Evolutionary conservation across 352 stramenopile genomes (phyloP), one percentile per base, ranked within the genome.

Genomic region (Phytophthora constricta): DNA sequence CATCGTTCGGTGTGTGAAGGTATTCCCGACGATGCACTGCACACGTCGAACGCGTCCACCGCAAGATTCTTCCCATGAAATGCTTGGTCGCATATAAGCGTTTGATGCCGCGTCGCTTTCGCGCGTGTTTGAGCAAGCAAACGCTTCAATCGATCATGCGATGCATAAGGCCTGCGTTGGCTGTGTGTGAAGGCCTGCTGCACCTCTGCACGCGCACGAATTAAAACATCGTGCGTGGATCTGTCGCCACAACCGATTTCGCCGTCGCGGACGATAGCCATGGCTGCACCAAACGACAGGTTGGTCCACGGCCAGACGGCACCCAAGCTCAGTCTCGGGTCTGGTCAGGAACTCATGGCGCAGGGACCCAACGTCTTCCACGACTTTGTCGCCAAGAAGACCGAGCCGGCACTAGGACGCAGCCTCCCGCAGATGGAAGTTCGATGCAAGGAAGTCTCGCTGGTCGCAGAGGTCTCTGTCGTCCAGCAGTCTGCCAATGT

Each of bases 341-440:
- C 51, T 20, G 51, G 51, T 25, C 33, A 25, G 5, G 51, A 23
- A 33, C 51, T 58, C 31, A 58, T 58, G 51, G 51, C 51, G n/a
- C 51, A 58, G 34, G 51, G 51, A 10, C 51, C 51, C 3, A n/a
- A n/a, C 16, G 51, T 33, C 31, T 46, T 58, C 31, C 33, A 58
- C 33, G 28, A 46, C 31, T 41, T 61, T 28, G 33, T 74, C 9
- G 43, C 69, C 16, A 45, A 37, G 33, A 60, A 59, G 16, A 28
- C 73, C 10, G 63, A 77, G 45, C 25, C 58, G 5, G 47, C 69
- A 23, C 49, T 67, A 17, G 63, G 64, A 11, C 65, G 56, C 22
- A 39, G 28, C 16, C 62, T 79, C 27, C 67, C 64, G 31, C 58
- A 73, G 56, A 49, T 74, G 39, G 67, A 79, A 49, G 71, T 79